A percentile compares a stretch with the other conserved stretches of the same genome.
Evolutionary conservation across 768 basidiomycete genomes (phyloP).

Genomic region (Suillus spraguei): DNA sequence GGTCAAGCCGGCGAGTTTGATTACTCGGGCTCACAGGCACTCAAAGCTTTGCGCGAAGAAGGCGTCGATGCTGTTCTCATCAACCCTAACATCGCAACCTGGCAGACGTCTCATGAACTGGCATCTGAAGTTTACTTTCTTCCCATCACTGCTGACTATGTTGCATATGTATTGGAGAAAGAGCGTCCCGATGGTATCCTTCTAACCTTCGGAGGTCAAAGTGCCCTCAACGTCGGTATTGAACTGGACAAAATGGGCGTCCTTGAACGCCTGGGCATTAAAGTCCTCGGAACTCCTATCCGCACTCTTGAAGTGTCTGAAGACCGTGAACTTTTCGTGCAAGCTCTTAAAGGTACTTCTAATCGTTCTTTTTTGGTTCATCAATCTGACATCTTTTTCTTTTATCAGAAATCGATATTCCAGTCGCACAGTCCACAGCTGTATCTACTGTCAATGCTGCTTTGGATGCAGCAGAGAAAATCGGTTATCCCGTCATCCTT

Average conservation of each 20-base stretch:
- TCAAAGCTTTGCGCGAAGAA: constrained; percentile 96
- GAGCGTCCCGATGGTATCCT: constrained; percentile 97
- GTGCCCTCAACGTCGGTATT: constrained; percentile 97
- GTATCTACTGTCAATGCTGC: constrained; percentile 96
- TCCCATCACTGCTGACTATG: constrained; percentile 95
- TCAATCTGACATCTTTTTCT: constrained; percentile 13
- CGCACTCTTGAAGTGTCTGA: constrained; percentile 95
- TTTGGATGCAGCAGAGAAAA: constrained; percentile 84
- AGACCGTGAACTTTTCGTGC: constrained; percentile 93
- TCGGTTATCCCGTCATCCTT: constrained; percentile 97
- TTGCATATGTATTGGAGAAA: constrained; percentile 98
- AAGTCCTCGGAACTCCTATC: constrained; percentile 95
- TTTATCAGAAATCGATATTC: constrained; percentile 92
- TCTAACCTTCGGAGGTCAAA: constrained; percentile 97
- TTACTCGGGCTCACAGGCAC: constrained; percentile 97
- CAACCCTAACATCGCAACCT: constrained; percentile 99
- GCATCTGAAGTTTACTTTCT: constrained; percentile 98
- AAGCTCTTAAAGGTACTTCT: constrained; percentile 85
- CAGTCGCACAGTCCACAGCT: constrained; percentile 93
- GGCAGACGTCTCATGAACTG: constrained; percentile 98
- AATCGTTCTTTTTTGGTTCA: background rate
- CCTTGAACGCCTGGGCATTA: constrained; percentile 87
- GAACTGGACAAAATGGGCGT: constrained; percentile 96
- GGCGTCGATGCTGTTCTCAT: constrained; percentile 94
- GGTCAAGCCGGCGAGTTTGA: constrained; percentile 99